Percentiles rank a stretch among this genome's conserved stretches.
These are phyloP conservation scores for Claviceps pazoutovae DNA, from an alignment of 2,329 filamentous ascomycete genomes.

Conservation along the genomic window DNA sequence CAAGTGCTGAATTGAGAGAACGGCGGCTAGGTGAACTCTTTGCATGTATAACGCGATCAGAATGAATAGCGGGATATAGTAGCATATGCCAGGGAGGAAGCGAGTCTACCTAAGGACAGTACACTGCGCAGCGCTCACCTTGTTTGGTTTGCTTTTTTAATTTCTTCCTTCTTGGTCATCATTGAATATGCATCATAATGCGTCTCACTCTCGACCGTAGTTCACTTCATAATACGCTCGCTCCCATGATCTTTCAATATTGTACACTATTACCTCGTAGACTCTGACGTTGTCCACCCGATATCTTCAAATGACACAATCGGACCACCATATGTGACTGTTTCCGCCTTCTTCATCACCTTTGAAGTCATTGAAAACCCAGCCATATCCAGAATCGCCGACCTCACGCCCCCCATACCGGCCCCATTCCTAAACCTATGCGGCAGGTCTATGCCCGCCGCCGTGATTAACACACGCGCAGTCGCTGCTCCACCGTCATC, in stretches of 20 bases:
- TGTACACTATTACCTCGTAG: too few relatives aligned
- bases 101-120: neutral
- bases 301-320: constrained; percentile 27
- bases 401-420: constrained; percentile 26
- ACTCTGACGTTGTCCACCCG: constrained; percentile 15
- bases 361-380: constrained; percentile 19
- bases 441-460: constrained; percentile 22
- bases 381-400: constrained; percentile 27
- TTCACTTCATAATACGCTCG: too few relatives aligned
- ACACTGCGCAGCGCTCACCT: neutral
- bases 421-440: constrained; percentile 19
- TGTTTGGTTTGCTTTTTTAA: neutral
- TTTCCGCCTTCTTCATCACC: constrained; percentile 22
- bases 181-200: too few relatives aligned
- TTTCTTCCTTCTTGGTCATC: neutral
- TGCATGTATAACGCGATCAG: neutral
- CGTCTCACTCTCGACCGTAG: too few relatives aligned
- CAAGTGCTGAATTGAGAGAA: neutral
- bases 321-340: constrained; percentile 20
- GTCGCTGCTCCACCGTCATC: constrained; percentile 13
- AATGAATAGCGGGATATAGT: neutral
- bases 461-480: constrained; percentile 21
- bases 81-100: neutral
- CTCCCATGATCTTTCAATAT: too few relatives aligned
- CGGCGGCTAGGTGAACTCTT: neutral